Percentiles rank a stretch among this genome's conserved stretches.
Conservation (phyloP, 2,329 filamentous ascomycete genomes). For the Aspergillus sp. region DNA sequence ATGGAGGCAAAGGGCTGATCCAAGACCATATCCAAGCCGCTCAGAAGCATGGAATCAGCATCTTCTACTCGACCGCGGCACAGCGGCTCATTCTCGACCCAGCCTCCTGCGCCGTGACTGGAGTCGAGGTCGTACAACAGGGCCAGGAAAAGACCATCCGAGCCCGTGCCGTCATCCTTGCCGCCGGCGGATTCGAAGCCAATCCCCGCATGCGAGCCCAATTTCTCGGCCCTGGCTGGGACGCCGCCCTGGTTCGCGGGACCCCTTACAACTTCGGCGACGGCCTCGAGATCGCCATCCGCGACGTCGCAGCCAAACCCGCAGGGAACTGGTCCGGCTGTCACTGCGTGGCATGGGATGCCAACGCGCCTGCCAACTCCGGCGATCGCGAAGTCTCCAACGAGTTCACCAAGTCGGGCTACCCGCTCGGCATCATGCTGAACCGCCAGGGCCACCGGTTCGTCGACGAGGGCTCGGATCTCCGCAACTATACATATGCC, state of each 20-base stretch:
- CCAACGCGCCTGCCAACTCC: conserved; percentile 54
- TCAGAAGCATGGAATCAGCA: conserved; percentile 40
- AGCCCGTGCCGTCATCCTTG: conserved; percentile 27
- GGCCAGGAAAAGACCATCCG: conserved; percentile 16
- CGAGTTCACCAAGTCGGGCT: conserved; percentile 68
- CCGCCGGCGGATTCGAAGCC: conserved; percentile 64
- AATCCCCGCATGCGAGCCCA: conserved; percentile 57
- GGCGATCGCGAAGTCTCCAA: conserved; percentile 63
- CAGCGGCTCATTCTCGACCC: conserved; percentile 25
- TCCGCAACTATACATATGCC: conserved; percentile 68
- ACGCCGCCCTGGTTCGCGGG: conserved; percentile 61
- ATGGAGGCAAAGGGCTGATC: conserved; percentile 61
- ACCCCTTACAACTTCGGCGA: conserved; percentile 66
- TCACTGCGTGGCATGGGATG: conserved; percentile 66
- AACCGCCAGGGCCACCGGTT: conserved; percentile 61
- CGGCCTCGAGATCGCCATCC: conserved; percentile 54
- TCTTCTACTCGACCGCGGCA: conserved; percentile 50
- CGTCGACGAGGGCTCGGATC: conserved; percentile 65
- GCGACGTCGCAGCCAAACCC: conserved; percentile 51
- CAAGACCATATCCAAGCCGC: conserved; percentile 50
- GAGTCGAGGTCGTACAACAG: conserved; percentile 16
- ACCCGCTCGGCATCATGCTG: conserved; percentile 65
- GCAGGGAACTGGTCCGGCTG: conserved; percentile 65
- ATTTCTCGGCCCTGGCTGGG: conserved; percentile 61
- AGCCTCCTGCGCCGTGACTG: conserved; percentile 18